Percentiles rank a stretch among this genome's conserved stretches.
phyloP scores from a whole-genome alignment of 1,139 yeast genomes.

The Protomyces gravidus region DNA sequence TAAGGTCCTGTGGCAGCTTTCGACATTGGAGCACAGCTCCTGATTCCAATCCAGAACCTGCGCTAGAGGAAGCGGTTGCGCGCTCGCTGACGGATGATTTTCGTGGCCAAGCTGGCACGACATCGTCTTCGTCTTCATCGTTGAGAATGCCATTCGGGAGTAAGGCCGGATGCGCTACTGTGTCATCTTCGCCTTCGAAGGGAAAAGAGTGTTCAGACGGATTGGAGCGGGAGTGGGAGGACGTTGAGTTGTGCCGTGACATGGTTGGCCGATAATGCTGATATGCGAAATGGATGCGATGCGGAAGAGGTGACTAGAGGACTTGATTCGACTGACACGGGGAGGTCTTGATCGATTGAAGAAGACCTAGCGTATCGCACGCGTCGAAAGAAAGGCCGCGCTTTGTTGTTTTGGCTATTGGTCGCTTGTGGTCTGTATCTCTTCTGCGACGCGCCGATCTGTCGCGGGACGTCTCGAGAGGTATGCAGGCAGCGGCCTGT shows the following conservation, averaged over 20 bases:
- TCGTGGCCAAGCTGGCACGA: slow-evolving; percentile 24
- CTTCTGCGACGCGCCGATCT: no score
- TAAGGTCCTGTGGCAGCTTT: slow-evolving; percentile 15
- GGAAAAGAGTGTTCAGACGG: slow-evolving; percentile 18
- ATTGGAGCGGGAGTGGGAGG: slow-evolving; percentile 20
- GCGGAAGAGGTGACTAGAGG: no score
- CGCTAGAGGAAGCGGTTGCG: background rate
- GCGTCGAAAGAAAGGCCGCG: no score
- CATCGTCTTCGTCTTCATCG: slow-evolving; percentile 26
- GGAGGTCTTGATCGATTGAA: no score
- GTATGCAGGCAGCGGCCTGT: no score
- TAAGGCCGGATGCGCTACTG: slow-evolving; percentile 41
- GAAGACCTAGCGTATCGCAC: no score
- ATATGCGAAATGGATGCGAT: no score
- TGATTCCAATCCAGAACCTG: background rate
- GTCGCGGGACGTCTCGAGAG: no score
- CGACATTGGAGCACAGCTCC: slow-evolving; percentile 4
- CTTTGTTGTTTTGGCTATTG: no score
- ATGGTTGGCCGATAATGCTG: no score
- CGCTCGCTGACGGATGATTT: slow-evolving; percentile 8
- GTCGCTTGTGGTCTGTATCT: no score
- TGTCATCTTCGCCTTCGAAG: slow-evolving; percentile 12
- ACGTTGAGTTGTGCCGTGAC: slow-evolving; percentile 14
- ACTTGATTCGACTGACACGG: no score
- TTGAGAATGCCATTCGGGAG: slow-evolving; percentile 27